Percentiles rank a stretch among this genome's conserved stretches.
Evolutionary conservation across 2,329 filamentous ascomycete genomes (phyloP).

Genomic region (Xylaria hypoxylon): DNA sequence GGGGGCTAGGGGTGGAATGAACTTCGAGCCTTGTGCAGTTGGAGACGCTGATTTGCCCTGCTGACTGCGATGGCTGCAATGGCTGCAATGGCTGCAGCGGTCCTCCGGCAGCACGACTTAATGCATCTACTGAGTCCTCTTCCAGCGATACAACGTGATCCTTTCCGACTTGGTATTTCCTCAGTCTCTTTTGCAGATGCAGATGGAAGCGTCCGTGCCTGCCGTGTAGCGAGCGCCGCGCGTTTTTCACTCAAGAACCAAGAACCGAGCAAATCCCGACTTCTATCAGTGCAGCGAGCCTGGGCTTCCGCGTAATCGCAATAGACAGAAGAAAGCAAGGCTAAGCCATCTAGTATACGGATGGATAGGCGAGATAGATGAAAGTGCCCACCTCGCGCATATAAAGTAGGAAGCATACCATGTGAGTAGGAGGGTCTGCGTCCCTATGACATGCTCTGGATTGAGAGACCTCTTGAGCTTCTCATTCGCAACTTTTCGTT

Average conservation of each 20-base stretch:
- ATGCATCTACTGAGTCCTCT: conserved; percentile 29
- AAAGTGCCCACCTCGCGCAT: conserved; percentile 6
- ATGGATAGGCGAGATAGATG: conserved; percentile 31
- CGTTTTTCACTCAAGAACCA: conserved; percentile 13
- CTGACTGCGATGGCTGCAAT: conserved; percentile 43
- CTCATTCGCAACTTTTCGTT: not conserved
- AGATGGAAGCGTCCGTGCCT: conserved; percentile 28
- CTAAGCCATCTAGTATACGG: conserved; percentile 24
- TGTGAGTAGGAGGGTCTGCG: conserved; percentile 22
- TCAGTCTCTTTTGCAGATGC: conserved; percentile 32
- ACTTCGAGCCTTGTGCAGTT: conserved; percentile 45
- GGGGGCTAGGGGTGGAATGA: conserved; percentile 39
- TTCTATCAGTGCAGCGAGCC: conserved; percentile 15
- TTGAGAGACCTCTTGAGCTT: conserved; percentile 9
- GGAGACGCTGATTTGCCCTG: conserved; percentile 49
- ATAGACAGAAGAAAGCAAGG: conserved; percentile 26
- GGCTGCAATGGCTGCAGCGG: conserved; percentile 40
- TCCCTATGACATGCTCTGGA: conserved; percentile 16
- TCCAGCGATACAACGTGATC: conserved; percentile 41
- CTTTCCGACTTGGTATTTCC: conserved; percentile 33
- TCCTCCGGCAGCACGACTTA: conserved; percentile 44
- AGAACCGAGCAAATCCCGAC: conserved; percentile 27
- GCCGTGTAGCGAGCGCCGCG: conserved; percentile 36
- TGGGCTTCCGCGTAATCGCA: conserved; percentile 25
- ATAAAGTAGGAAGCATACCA: conserved; percentile 14